Percentiles rank a stretch among this genome's conserved stretches.
Evolutionary conservation across 495 filamentous ascomycete genomes (phyloP).

Genomic region (Aspergillus heteromorphus): DNA sequence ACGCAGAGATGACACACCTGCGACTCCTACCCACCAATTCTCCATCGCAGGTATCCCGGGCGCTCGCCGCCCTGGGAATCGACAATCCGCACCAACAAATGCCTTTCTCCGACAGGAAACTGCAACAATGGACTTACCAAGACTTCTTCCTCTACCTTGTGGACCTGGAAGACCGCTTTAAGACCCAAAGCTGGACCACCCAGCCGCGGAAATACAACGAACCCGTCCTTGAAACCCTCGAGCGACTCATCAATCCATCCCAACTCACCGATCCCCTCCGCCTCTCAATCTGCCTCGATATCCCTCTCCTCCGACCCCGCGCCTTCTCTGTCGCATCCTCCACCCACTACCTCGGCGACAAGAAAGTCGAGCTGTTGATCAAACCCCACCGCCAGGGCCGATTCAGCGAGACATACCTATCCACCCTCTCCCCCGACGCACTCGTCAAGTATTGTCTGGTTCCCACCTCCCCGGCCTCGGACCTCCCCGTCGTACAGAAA

Average conservation of each 20-base stretch:
- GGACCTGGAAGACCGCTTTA: neutral
- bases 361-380: neutral
- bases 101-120: neutral
- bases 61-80: neutral
- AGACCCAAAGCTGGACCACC: neutral
- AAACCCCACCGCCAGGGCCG: neutral
- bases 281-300: neutral
- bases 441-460: neutral
- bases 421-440: neutral
- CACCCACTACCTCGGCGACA: neutral
- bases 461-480: neutral
- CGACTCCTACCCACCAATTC: neutral
- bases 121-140: neutral
- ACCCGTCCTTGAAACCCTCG: neutral
- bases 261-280: neutral
- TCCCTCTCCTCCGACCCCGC: neutral
- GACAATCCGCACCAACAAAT: neutral
- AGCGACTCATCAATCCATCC: neutral
- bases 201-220: neutral
- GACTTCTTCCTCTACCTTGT: neutral
- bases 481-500: neutral
- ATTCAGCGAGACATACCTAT: neutral
- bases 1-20: neutral
- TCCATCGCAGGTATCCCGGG: neutral
- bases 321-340: slow-evolving; percentile 2